Conservation (phyloP, 139 green algal genomes). For the Eudorina sp. region DNA sequence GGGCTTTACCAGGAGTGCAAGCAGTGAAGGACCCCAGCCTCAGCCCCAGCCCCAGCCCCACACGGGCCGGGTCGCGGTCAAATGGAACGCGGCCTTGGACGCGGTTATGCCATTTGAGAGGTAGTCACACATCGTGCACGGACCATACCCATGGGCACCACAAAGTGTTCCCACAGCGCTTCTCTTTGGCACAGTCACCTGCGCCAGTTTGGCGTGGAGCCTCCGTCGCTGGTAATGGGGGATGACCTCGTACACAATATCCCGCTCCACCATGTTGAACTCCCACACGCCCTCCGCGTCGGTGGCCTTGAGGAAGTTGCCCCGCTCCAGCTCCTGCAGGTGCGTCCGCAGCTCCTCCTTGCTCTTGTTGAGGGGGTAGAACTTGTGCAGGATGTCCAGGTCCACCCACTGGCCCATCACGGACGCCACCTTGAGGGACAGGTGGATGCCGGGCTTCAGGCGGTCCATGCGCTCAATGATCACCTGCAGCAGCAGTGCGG, state of each 20-base stretch:
- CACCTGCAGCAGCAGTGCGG: slow-evolving; percentile 61
- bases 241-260: slow-evolving; percentile 84
- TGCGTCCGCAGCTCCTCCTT: slow-evolving; percentile 48
- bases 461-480: slow-evolving; percentile 82
- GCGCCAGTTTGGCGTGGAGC: slow-evolving; percentile 77
- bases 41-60: too few relatives aligned
- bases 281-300: slow-evolving; percentile 66
- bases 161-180: too few relatives aligned
- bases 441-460: slow-evolving; percentile 73
- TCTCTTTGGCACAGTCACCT: too few relatives aligned
- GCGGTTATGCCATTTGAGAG: too few relatives aligned
- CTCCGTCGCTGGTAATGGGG: slow-evolving; percentile 73
- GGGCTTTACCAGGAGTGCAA: too few relatives aligned
- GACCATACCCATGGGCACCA: too few relatives aligned
- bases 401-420: slow-evolving; percentile 80
- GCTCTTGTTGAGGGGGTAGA: slow-evolving; percentile 64
- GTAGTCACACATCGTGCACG: too few relatives aligned
- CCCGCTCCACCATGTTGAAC: slow-evolving; percentile 77
- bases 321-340: slow-evolving; percentile 62
- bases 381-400: slow-evolving; percentile 74
- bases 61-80: too few relatives aligned
- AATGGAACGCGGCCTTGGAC: too few relatives aligned
- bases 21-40: too few relatives aligned
- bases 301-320: slow-evolving; percentile 63
- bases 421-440: slow-evolving; percentile 80